Conservation (phyloP, 768 basidiomycete genomes). For the Lentinula edodes region DNA sequence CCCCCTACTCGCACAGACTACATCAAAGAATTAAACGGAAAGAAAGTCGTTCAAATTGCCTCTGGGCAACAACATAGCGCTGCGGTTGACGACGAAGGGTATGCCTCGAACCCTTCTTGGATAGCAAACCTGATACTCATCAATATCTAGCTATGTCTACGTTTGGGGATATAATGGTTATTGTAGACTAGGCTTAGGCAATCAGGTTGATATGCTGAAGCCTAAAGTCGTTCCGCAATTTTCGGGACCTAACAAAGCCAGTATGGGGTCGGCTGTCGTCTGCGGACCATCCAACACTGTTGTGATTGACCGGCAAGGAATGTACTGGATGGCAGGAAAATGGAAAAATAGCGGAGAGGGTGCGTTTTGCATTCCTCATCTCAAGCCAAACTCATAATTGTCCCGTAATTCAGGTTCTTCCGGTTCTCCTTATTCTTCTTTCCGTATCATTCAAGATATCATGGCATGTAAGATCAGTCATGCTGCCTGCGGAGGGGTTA, state of each 20-base stretch:
- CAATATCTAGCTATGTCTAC: background rate
- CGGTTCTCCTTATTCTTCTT: constrained; percentile 83
- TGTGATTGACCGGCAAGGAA: constrained; percentile 77
- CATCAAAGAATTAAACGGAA: constrained; percentile 61
- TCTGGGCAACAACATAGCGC: constrained; percentile 87
- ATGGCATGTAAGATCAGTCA: constrained; percentile 75
- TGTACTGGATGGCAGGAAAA: constrained; percentile 88
- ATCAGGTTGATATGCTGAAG: constrained; percentile 73
- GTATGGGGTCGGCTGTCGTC: constrained; percentile 51
- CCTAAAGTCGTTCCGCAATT: constrained; percentile 89
- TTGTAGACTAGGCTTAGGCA: constrained; percentile 83
- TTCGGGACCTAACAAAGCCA: constrained; percentile 59
- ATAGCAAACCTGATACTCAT: background rate
- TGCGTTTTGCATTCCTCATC: constrained; percentile 16
- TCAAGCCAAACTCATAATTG: constrained; percentile 3
- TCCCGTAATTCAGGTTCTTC: constrained; percentile 58
- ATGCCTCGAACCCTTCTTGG: background rate
- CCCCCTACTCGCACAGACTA: constrained; percentile 10
- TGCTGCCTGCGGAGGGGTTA: constrained; percentile 79
- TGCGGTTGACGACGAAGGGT: constrained; percentile 77
- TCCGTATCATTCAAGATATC: constrained; percentile 83
- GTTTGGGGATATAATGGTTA: constrained; percentile 82
- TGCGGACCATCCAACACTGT: constrained; percentile 85
- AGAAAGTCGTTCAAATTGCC: constrained; percentile 75
- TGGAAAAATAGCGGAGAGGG: constrained; percentile 98